Conservation (phyloP, 2,329 filamentous ascomycete genomes). For the Penicillium sumatraense region DNA sequence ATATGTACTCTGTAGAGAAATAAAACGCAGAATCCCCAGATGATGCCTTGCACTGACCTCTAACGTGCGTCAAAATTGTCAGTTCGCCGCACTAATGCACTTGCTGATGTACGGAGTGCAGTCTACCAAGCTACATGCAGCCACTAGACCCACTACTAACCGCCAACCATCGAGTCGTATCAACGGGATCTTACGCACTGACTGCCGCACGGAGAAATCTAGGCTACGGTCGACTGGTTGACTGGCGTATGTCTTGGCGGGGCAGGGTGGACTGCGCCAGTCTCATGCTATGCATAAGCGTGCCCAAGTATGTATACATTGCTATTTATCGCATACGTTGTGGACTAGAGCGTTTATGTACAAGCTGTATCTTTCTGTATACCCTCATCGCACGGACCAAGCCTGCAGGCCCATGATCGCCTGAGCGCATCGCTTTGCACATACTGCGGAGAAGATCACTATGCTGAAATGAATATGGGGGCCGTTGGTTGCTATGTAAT, state of each 20-base stretch:
- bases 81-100: constrained; percentile 29
- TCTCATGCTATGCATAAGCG: constrained; percentile 28
- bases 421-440: constrained; percentile 6
- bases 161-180: constrained; percentile 20
- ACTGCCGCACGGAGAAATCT: constrained; percentile 23
- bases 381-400: constrained; percentile 14
- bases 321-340: background rate
- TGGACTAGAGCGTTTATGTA: background rate
- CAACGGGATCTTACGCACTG: constrained; percentile 25
- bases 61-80: constrained; percentile 23
- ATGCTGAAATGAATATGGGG: background rate
- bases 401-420: constrained; percentile 10
- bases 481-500: too few relatives aligned
- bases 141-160: constrained; percentile 19
- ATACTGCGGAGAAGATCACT: background rate
- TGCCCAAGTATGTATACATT: constrained; percentile 8
- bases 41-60: constrained; percentile 23
- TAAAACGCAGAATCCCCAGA: too few relatives aligned
- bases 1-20: constrained; percentile 8
- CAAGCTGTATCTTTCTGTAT: background rate
- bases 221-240: constrained; percentile 16
- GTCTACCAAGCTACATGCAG: constrained; percentile 14
- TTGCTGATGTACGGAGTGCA: constrained; percentile 22
- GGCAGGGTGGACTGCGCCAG: background rate
- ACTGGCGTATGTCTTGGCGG: constrained; percentile 1